Evolutionary conservation across 2,329 filamentous ascomycete species (phyloP), one percentile per base, ranked within the genome.

Genomic region (Catunica adiposa): DNA sequence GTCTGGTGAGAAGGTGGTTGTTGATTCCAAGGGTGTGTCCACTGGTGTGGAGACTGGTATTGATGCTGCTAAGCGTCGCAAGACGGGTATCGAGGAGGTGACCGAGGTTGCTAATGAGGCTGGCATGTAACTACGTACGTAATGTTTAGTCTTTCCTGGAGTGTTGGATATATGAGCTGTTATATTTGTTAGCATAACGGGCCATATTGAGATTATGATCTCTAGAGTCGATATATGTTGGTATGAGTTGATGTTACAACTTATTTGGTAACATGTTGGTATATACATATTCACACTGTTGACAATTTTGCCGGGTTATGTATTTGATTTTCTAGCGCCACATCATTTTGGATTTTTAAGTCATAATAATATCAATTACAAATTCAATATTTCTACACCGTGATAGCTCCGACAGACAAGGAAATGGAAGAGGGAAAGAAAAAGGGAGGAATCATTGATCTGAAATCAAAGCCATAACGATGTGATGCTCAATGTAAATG

Each of bases 31-130:
- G 38, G 54, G 54, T 22, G 31, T 53, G 14, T 54, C 58, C 14
- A 58, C 53, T 29, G 56, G 55, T 14, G 37, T 59, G 8, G 50
- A 58, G 31, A 37, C 25, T n/a, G 57, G 40, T 17, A n/a, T 26
- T 6, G 50, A 53, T 42, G 34, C 26, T 14, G 51, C 52, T 44
- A 56, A 51, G 34, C 57, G 57, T 37, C 57, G 57, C 22, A 58
- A 58, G 44, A 51, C 54, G 11, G 50, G 42, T 11, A 20, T 47
- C 11, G 51, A 56, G 20, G 57, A 56, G 15, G 54, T 56, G 22
- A 34, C 34, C 14, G 54, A 50, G 11, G 31, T 58, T 44, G 23
- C 53, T 17, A 50, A 58, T 14, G 54, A 58, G 38, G 42, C 57
- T 26, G 53, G 53, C 9, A 31, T 58, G 31, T 56, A 50, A 38